Evolutionary conservation across 2,329 filamentous ascomycete species (phyloP).

Genomic region (Fusarium scirpi): DNA sequence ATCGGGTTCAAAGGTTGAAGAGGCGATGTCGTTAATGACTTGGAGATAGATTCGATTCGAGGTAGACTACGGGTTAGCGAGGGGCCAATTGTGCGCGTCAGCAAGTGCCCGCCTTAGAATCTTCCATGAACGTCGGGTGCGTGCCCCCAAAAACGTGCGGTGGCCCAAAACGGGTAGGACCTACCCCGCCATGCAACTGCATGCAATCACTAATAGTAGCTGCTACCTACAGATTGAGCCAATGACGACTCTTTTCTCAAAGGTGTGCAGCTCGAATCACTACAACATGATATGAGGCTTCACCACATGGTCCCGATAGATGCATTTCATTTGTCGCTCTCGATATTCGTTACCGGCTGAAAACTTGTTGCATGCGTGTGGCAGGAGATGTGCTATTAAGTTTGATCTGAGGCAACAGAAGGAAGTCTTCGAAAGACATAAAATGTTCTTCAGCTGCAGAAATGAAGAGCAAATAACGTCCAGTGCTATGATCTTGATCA

Average conservation of each 20-base stretch:
- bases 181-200: conserved; percentile 33
- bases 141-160: conserved; percentile 28
- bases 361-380: not conserved
- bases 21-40: conserved; percentile 27
- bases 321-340: conserved; percentile 38
- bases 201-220: conserved; percentile 1
- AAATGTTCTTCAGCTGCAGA: not conserved
- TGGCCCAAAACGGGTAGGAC: conserved; percentile 25
- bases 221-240: conserved; percentile 28
- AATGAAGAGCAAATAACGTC: too few relatives aligned
- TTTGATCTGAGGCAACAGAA: not conserved
- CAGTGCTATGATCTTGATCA: too few relatives aligned
- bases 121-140: conserved; percentile 7
- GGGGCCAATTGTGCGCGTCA: conserved; percentile 47
- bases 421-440: not conserved
- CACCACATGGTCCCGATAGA: conserved; percentile 38
- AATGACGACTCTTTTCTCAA: conserved; percentile 43
- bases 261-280: conserved; percentile 47
- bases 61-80: conserved; percentile 13
- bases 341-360: not conserved
- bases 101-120: conserved; percentile 30
- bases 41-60: conserved; percentile 29
- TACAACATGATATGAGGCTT: conserved; percentile 13
- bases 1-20: conserved; percentile 14
- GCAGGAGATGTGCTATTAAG: not conserved